A percentile compares a stretch with the other conserved stretches of the same genome.
phyloP scores from a whole-genome alignment of 169 alveolate species.

The Sarcocystis neurona region DNA sequence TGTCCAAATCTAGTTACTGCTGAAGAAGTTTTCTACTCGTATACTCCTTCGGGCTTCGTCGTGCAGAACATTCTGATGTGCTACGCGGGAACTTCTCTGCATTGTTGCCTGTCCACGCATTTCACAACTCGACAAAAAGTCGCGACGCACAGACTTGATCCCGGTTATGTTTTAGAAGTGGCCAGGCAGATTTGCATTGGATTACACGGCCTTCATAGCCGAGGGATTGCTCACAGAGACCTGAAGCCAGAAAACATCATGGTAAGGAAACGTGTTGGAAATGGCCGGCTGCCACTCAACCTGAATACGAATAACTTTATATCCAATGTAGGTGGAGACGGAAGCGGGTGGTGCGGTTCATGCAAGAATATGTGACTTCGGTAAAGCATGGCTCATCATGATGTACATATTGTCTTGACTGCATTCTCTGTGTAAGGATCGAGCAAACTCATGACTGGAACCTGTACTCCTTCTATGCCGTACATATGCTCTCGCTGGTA shows the following conservation, averaged over 20 bases:
- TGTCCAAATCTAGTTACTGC: slow-evolving; percentile 29
- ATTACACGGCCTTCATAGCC: slow-evolving; percentile 6
- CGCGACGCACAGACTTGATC: background rate
- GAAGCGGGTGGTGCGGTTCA: background rate
- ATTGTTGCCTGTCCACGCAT: background rate
- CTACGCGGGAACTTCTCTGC: slow-evolving; percentile 19
- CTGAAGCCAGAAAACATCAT: slow-evolving; percentile 46
- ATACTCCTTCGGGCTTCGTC: slow-evolving; percentile 35
- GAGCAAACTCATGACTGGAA: slow-evolving; percentile 21
- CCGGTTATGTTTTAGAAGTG: background rate
- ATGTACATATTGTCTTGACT: too few relatives aligned
- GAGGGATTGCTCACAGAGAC: slow-evolving; percentile 47
- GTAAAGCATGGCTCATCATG: background rate
- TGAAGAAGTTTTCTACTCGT: background rate
- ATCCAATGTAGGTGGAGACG: background rate
- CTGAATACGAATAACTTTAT: background rate
- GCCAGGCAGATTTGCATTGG: slow-evolving; percentile 40
- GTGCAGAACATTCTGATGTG: slow-evolving; percentile 52
- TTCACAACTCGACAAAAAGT: background rate
- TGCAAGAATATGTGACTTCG: slow-evolving; percentile 23
- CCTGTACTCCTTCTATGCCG: slow-evolving; percentile 37
- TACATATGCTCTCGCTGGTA: slow-evolving; percentile 54
- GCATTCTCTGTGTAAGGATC: slow-evolving; percentile 11
- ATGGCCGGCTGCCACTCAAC: background rate
- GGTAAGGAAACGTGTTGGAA: background rate